Base-by-base conservation (phyloP, 2,329 filamentous ascomycete species). In the Trichoderma arundinaceum region DNA sequence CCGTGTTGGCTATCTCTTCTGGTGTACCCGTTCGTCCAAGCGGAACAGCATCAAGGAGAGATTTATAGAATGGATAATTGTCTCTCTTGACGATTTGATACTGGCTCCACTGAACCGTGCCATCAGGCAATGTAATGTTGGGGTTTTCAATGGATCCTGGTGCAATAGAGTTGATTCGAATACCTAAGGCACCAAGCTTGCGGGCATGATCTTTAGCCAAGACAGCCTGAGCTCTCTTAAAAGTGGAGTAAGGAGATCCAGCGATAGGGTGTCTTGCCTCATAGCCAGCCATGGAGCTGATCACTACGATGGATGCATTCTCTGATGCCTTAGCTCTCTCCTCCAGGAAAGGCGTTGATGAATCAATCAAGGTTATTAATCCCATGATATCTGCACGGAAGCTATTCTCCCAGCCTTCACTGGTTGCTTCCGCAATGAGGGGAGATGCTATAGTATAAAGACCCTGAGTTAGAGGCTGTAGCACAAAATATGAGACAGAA, bases 301-400 rank as follows among this genome's bases (percentile, higher is more conserved):
- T 69, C 2, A 74, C 70, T 0, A 74, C 39, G 2, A 74, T 72
- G 0, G 73, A 74, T 15, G 70, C 71, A 12, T 61, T 44, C 1
- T 69, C 70, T 1, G 63, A 61, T 9, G 19, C 32, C 9, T 60
- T 65, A 1, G 65, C 64, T 0, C 66, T 58, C 19, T 70, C 65
- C 22, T 68, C 70, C 0, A 73, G 67, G 7, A 72, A 66, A 1
- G 69, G 72, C 1, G 64, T 65, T 0, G 66, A 58, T 1, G 66
- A 64, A 6, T 73, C 69, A 8, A 73, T 71, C 2, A 73, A 56
- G 4, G 58, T 64, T 5, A 72, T 46, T 1, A 73, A 69, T 0
- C 72, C 72, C n/a, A 73, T 28, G 5, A 73, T 62, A 5, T 73
- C 72, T 2, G 67, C 67, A 19, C 69, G 69, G 19, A 73, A 73